Conservation (phyloP, 176 grass and related monocot species). For the Alloteropsis semialata region DNA sequence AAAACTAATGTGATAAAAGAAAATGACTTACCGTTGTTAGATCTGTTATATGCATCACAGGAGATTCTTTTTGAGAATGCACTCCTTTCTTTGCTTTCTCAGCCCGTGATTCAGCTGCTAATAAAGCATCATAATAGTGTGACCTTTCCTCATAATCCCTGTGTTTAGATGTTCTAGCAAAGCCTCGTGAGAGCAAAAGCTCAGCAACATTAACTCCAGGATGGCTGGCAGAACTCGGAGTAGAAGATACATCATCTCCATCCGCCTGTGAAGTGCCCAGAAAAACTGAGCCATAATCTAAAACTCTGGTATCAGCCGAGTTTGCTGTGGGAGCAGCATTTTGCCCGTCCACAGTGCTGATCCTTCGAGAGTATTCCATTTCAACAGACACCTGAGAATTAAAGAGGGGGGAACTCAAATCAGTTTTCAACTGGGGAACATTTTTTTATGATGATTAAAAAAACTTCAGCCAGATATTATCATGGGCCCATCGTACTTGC, state of each 20-base stretch:
- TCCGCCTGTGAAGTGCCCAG: conserved; percentile 56
- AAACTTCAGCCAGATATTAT: background rate
- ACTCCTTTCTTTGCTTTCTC: conserved; percentile 89
- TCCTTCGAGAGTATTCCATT: conserved; percentile 97
- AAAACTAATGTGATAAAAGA: background rate
- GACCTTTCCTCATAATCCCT: conserved; percentile 96
- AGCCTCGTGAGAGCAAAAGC: conserved; percentile 77
- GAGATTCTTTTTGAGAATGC: conserved; percentile 69
- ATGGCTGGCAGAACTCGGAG: conserved; percentile 31
- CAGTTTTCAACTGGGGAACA: background rate
- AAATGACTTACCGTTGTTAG: conserved; percentile 52
- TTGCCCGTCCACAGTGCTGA: conserved; percentile 60
- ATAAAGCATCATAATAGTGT: conserved; percentile 84
- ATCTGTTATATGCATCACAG: conserved; percentile 94
- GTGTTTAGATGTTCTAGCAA: conserved; percentile 74
- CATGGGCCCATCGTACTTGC: conserved; percentile 48
- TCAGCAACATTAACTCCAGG: conserved; percentile 78
- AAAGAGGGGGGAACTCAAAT: background rate
- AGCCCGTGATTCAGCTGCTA: conserved; percentile 88
- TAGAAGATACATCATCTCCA: conserved; percentile 59
- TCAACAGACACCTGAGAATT: conserved; percentile 72
- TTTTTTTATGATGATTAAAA: background rate
- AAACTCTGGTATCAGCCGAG: conserved; percentile 59
- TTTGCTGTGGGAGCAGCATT: conserved; percentile 37
- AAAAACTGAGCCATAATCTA: conserved; percentile 95